Base-by-base conservation (phyloP, 129 eudicot species). In the Cynara cardunculus region DNA sequence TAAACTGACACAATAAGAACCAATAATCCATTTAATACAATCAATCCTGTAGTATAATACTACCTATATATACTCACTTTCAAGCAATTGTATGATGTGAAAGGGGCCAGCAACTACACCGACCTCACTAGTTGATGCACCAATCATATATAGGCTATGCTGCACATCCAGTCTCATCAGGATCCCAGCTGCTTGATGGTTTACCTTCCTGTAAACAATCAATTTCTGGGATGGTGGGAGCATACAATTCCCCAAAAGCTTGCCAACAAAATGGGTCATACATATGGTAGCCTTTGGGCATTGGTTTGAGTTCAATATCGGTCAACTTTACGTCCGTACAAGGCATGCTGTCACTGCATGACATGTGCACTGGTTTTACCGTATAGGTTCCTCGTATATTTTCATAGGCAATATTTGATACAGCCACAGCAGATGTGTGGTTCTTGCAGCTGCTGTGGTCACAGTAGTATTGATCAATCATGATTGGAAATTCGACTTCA, bases 391-490 rank as follows among this genome's bases (percentile, higher is more conserved):
- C 99, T 76, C 84, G 79, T 87, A 95, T 91, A 71, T 87, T 90
- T 84, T 87, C 97, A 25, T 87, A 95, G 61, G 94, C 85, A 69
- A 95, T 89, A 31, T 91, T 97, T 72, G 99, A 92, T 80, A 94
- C 80, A 37, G 97, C 91, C 69, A 95, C 99, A 2, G 97, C 96
- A 0, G 94, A 76, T 34, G 98, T 88, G 82, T 91, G 94, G 85
- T 94, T 94, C 81, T 73, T 86, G 94, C 98, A 94, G 9, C 21
- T 82, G 68, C 90, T 84, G 79, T 92, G 90, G 89, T 95, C 99
- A 75, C 99, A 95, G 73, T 95, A 95, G 86, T 83, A 95, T 71
- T 95, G 99, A 78, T 95, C 97, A 66, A 95, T 92, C 56, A 95
- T 89, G 46, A 95, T 95, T 25, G 99, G 99, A 25, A 88, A 80